Evolutionary conservation across 78 protist species (phyloP).

Genomic region (Dictyostelium intermedium): DNA sequence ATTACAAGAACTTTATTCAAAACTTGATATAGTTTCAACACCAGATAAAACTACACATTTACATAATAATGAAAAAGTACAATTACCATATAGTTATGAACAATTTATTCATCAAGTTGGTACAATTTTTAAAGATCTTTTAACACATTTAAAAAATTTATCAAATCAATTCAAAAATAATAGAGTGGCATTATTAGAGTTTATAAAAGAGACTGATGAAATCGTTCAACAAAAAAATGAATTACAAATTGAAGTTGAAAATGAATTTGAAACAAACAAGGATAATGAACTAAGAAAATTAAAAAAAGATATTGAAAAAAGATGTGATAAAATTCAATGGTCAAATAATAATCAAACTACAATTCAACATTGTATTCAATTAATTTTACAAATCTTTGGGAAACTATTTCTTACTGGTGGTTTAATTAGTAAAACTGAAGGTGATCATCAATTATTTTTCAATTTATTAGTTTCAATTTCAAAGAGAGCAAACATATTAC

Average conservation of each 20-base stretch:
- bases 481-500: neutral
- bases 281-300: neutral
- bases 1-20: constrained; percentile 31
- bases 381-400: constrained; percentile 29
- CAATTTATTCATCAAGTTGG: neutral
- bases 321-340: neutral
- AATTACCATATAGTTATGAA: neutral
- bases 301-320: neutral
- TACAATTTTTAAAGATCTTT: neutral
- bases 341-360: neutral
- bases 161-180: neutral
- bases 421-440: neutral
- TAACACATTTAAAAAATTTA: neutral
- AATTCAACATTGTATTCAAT: neutral
- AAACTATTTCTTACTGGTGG: constrained; percentile 17
- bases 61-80: neutral
- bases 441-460: neutral
- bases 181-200: neutral
- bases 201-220: neutral
- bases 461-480: neutral
- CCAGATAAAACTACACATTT: constrained; percentile 8
- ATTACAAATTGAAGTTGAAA: neutral
- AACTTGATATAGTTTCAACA: neutral
- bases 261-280: neutral
- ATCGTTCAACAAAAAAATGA: neutral